phyloP scores from a whole-genome alignment of 1,284 basidiomycete species.

The Leucoagaricus sp. region DNA sequence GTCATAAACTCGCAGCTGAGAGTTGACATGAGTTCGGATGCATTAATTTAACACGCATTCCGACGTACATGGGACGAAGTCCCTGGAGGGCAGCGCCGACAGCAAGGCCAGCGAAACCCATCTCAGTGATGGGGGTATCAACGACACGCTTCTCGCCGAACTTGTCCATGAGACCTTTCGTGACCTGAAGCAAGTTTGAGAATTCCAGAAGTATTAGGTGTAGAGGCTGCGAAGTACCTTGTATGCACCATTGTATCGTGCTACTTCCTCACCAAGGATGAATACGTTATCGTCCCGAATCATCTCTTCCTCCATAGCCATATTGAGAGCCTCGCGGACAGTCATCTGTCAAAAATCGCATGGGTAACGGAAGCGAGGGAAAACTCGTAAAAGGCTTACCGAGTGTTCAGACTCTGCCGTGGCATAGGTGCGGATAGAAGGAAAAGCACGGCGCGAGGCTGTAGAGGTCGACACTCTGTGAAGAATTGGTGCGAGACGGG shows the following conservation, averaged over 20 bases:
- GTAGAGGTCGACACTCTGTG: constrained; percentile 42
- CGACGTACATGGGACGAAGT: constrained; percentile 82
- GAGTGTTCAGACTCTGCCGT: constrained; percentile 57
- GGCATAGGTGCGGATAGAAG: constrained; percentile 60
- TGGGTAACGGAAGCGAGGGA: constrained; percentile 16
- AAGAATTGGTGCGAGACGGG: constrained; percentile 64
- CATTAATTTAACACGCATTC: neutral
- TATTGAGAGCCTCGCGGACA: constrained; percentile 96
- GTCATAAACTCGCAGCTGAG: constrained; percentile 99
- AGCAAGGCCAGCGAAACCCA: constrained; percentile 98
- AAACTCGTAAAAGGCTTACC: constrained; percentile 39
- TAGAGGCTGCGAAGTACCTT: constrained; percentile 58
- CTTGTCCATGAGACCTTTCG: constrained; percentile 98
- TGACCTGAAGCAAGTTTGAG: constrained; percentile 60
- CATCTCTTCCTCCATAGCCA: constrained; percentile 99
- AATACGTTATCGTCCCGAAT: constrained; percentile 94
- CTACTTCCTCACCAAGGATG: constrained; percentile 97
- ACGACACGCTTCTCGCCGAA: constrained; percentile 99
- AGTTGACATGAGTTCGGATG: neutral
- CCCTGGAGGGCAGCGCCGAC: constrained; percentile 94
- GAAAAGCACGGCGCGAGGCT: constrained; percentile 41
- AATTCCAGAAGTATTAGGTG: neutral
- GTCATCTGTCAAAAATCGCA: constrained; percentile 71
- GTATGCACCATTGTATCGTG: constrained; percentile 99
- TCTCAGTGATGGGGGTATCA: constrained; percentile 97